A percentile compares a stretch with the other conserved stretches of the same genome.
These are phyloP conservation scores for Venustampulla echinocandica DNA, from an alignment of 495 filamentous ascomycete species.

Conservation along the genomic window DNA sequence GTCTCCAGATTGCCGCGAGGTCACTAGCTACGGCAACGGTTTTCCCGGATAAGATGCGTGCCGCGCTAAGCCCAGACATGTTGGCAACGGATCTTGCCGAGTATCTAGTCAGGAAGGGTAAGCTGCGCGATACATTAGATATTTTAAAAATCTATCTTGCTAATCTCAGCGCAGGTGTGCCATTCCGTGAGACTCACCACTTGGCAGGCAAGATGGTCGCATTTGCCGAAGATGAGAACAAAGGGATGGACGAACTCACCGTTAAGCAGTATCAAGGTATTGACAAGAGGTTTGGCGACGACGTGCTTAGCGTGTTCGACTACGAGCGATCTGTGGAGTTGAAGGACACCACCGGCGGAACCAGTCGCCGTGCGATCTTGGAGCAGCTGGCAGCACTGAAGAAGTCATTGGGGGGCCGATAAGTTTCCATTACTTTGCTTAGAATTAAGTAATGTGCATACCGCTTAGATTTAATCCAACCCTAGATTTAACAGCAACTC, in stretches of 20 bases:
- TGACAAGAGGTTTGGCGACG: slow-evolving; percentile 65
- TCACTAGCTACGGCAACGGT: slow-evolving; percentile 37
- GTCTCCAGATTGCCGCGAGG: slow-evolving; percentile 64
- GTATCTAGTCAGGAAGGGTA: slow-evolving; percentile 18
- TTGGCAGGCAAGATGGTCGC: slow-evolving; percentile 38
- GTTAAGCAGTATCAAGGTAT: slow-evolving; percentile 53
- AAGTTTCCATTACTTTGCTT: too few species aligned
- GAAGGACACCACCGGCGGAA: slow-evolving; percentile 72
- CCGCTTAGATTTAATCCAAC: too few species aligned
- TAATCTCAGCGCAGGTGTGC: slow-evolving; percentile 15
- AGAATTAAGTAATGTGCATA: too few species aligned
- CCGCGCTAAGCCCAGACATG: slow-evolving; percentile 37
- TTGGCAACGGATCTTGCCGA: slow-evolving; percentile 57
- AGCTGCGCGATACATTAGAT: slow-evolving; percentile 11
- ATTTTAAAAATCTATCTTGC: slow-evolving; percentile 9
- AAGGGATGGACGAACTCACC: slow-evolving; percentile 54
- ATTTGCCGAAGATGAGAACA: slow-evolving; percentile 47
- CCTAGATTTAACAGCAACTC: too few species aligned
- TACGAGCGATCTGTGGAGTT: slow-evolving; percentile 85
- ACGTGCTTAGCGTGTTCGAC: slow-evolving; percentile 67
- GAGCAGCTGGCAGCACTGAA: slow-evolving; percentile 73
- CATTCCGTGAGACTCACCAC: slow-evolving; percentile 21
- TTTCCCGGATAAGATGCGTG: slow-evolving; percentile 58
- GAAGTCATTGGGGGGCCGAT: slow-evolving; percentile 35
- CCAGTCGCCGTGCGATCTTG: slow-evolving; percentile 61